Evolutionary conservation across 148 eudicot species (phyloP), one percentile per base, ranked within the genome.

Genomic region (Rhododendron molle): DNA sequence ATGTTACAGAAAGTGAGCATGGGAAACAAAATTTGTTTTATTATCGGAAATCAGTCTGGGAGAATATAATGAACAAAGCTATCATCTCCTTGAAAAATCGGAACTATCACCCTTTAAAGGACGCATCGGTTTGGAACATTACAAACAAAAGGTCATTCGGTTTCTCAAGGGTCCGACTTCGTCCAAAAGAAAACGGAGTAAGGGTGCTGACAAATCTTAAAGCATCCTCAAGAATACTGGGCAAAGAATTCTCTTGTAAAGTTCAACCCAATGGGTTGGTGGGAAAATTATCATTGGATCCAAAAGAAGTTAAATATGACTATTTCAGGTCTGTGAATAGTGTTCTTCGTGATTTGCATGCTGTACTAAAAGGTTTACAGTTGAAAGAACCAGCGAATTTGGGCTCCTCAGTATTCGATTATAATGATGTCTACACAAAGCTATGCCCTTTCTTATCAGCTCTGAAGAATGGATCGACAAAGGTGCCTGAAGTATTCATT

Each of bases 1-100:
- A 96, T 85, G 91, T 94, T 16, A 95, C 98, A 7, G 99, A 96
- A 90, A 94, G 92, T 88, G 96, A 96, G 90, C 88, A 88, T 85
- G 94, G 94, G 86, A 95, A 92, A 86, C 94, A 93, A 85, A 92
- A 92, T 78, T 28, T 94, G 58, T 92, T 83, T 81, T 94, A 88
- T 85, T 96, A 93, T 67, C 85, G 88, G 43, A 94, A 95, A 83
- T 86, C 95, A 14, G 83, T 87, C 26, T 95, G 99, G 99, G 78
- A 86, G 87, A 90, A 90, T 67, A 85, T 95, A 72, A 91, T 88
- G 86, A 67, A 82, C 34, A 85, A 71, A 83, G 85, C 92, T 43
- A 85, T 82, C 40, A 81, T 34, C 46, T 69, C 67, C 83, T 80
- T 91, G 86, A 87, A 89, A 87, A 87, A 89, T 69, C 86, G 87